A percentile compares a stretch with the other conserved stretches of the same genome.
Evolutionary conservation across 2,329 filamentous ascomycete species (phyloP).

Genomic region (Berkeleyomyces rouxiae): DNA sequence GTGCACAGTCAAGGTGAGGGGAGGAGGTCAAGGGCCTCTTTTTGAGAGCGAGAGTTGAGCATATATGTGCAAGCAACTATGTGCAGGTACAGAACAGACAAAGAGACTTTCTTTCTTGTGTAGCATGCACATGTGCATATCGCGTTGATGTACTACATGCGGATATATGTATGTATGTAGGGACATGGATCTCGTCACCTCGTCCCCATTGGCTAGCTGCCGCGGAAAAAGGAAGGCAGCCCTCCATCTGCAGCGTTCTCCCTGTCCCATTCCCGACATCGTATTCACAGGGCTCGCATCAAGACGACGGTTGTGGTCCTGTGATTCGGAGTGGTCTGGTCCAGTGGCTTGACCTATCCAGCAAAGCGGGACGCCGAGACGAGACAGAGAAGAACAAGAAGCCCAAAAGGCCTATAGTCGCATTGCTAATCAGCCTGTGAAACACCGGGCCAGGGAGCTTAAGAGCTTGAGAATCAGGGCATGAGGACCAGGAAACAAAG

Average conservation of each 20-base stretch:
- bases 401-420: background rate
- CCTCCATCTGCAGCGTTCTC: background rate
- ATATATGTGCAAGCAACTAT: background rate
- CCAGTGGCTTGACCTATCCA: background rate
- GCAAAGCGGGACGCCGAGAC: background rate
- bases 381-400: background rate
- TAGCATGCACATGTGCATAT: background rate
- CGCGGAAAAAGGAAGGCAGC: background rate
- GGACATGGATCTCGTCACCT: background rate
- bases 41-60: background rate
- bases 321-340: background rate
- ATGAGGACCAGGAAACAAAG: background rate
- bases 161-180: background rate
- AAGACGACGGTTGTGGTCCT: background rate
- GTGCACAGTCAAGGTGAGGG: background rate
- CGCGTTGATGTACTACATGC: background rate
- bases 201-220: background rate
- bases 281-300: background rate
- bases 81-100: background rate
- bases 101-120: background rate
- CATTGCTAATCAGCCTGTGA: background rate
- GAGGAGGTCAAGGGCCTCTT: background rate
- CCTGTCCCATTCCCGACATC: background rate
- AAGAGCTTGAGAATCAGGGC: background rate
- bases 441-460: background rate